phyloP scores from a whole-genome alignment of 2,329 filamentous ascomycete species.

The Cercospora canescens region DNA sequence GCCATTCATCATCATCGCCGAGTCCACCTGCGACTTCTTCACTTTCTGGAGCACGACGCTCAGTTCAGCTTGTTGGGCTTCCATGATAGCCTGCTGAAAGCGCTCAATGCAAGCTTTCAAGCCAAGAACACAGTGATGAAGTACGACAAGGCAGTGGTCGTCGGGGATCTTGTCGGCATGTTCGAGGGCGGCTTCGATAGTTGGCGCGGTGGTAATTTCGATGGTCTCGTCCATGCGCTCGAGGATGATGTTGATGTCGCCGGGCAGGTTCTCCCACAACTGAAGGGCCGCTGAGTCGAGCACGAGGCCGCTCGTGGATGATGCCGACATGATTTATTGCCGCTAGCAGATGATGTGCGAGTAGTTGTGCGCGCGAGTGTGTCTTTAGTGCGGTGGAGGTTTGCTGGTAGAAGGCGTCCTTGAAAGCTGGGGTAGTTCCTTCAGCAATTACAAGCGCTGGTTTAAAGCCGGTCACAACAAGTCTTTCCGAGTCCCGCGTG shows the following conservation, averaged over 20 bases:
- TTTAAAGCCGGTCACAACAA: no score
- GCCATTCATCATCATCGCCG: background rate
- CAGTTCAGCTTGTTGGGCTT: background rate
- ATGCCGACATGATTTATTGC: background rate
- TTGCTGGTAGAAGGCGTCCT: no score
- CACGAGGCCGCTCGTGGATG: background rate
- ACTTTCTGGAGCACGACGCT: background rate
- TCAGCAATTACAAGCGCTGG: no score
- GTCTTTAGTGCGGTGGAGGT: no score
- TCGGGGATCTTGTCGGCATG: background rate
- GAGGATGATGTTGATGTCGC: slow-evolving; percentile 4
- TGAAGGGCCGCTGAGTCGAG: background rate
- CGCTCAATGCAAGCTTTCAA: background rate
- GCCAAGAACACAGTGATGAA: background rate
- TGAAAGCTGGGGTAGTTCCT: no score
- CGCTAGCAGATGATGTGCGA: background rate
- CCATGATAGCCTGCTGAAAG: background rate
- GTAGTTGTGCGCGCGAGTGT: background rate
- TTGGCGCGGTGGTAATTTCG: background rate
- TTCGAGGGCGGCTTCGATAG: background rate
- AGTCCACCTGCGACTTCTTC: background rate
- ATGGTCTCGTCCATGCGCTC: background rate
- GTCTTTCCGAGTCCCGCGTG: no score
- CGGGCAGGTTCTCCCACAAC: background rate
- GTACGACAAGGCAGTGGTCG: background rate